Conservation (phyloP, 257 asterid genomes). For the Echium plantagineum region DNA sequence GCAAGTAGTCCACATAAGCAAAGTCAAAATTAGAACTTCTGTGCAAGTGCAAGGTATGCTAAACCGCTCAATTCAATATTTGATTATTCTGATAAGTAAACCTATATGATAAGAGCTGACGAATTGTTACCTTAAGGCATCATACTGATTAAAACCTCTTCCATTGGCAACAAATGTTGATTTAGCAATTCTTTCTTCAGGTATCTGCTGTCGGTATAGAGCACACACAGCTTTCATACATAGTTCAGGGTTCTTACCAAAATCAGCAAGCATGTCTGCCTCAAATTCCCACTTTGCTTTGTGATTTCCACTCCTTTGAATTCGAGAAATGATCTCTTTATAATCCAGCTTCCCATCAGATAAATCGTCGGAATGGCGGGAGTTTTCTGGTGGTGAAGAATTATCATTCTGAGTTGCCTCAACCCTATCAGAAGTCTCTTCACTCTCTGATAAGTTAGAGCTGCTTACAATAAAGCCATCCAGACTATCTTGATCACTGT, state of each 20-base stretch:
- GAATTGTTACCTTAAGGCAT: conserved; percentile 35
- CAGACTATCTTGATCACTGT: conserved; percentile 43
- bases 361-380: conserved; percentile 19
- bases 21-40: too few species aligned
- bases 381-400: conserved; percentile 11
- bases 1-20: too few species aligned
- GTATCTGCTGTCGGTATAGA: conserved; percentile 52
- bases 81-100: too few species aligned
- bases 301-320: conserved; percentile 39
- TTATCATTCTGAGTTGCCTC: conserved; percentile 13
- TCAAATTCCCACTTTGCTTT: conserved; percentile 43
- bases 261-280: conserved; percentile 62
- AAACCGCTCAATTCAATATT: too few species aligned
- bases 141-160: conserved; percentile 49
- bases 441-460: conserved; percentile 28
- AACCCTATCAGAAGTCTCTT: conserved; percentile 11
- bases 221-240: conserved; percentile 72
- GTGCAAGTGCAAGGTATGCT: too few species aligned
- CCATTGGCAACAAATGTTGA: conserved; percentile 30
- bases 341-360: conserved; percentile 25
- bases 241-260: conserved; percentile 39
- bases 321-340: conserved; percentile 31
- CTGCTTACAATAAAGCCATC: conserved; percentile 34
- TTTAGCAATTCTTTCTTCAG: conserved; percentile 33
- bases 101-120: not conserved